Conservation (phyloP, 192 early-diverging fungal species). For the Umbelopsis sp. region DNA sequence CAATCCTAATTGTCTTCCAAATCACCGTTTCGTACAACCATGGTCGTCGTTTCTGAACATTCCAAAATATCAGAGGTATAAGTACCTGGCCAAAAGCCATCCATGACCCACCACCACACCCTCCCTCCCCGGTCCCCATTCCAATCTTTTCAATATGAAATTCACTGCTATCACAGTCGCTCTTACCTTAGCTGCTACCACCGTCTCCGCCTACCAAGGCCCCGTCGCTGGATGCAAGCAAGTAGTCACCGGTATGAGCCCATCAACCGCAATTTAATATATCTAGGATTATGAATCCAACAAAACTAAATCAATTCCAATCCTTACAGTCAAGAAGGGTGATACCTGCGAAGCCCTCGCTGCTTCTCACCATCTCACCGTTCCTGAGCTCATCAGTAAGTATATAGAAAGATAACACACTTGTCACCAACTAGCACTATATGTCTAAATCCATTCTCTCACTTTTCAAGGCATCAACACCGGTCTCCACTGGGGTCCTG, state of each 20-base stretch:
- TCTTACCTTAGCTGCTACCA: slow-evolving; percentile 23
- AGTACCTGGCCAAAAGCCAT: background rate
- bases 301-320: background rate
- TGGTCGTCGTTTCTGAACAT: background rate
- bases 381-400: background rate
- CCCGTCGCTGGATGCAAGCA: slow-evolving; percentile 8
- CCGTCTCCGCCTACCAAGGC: slow-evolving; percentile 11
- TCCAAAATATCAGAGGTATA: slow-evolving; percentile 9
- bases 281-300: too few species aligned
- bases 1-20: background rate
- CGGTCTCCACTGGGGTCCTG: slow-evolving; percentile 7
- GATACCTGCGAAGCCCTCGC: slow-evolving; percentile 27
- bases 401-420: too few species aligned
- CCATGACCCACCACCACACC: slow-evolving; percentile 20
- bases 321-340: background rate
- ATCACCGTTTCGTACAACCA: slow-evolving; percentile 16
- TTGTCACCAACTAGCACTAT: too few species aligned
- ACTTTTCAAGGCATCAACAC: slow-evolving; percentile 6
- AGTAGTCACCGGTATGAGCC: slow-evolving; percentile 9
- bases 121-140: slow-evolving; percentile 21
- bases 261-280: background rate
- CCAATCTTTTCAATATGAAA: slow-evolving; percentile 33
- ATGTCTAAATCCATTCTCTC: too few species aligned
- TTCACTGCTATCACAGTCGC: slow-evolving; percentile 32
- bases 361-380: background rate